Conservation (phyloP, 2,329 filamentous ascomycete genomes). For the Nannizziopsis barbatae region DNA sequence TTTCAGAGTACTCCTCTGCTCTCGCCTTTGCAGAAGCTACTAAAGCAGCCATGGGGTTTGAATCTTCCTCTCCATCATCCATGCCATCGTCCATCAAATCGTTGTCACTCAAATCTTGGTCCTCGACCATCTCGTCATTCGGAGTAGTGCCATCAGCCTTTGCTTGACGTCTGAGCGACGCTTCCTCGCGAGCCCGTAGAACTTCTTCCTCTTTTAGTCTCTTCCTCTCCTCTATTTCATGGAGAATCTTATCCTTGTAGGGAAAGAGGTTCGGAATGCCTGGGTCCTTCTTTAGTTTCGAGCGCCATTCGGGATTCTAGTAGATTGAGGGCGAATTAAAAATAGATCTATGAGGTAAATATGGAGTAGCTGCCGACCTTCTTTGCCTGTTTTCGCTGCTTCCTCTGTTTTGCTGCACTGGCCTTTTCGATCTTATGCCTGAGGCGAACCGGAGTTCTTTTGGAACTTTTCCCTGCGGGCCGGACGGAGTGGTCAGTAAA, state of each 20-base stretch:
- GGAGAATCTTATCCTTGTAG: slow-evolving; percentile 89
- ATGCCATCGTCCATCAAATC: slow-evolving; percentile 40
- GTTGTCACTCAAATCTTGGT: slow-evolving; percentile 29
- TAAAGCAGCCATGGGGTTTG: slow-evolving; percentile 86
- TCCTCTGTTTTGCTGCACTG: slow-evolving; percentile 79
- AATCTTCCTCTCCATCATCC: slow-evolving; percentile 54
- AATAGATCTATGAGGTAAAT: background rate
- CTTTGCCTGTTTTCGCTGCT: slow-evolving; percentile 77
- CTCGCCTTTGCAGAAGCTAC: slow-evolving; percentile 71
- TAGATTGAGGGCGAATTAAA: background rate
- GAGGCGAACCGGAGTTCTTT: slow-evolving; percentile 78
- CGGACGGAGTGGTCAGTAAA: background rate
- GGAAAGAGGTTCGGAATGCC: slow-evolving; percentile 96
- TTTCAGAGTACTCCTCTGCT: slow-evolving; percentile 61
- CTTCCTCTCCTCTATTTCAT: slow-evolving; percentile 86
- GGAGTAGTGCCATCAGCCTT: slow-evolving; percentile 21
- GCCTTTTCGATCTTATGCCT: slow-evolving; percentile 95
- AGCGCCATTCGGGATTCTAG: slow-evolving; percentile 87
- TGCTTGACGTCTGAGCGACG: slow-evolving; percentile 36
- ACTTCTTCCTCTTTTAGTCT: slow-evolving; percentile 70
- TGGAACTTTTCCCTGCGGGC: slow-evolving; percentile 74
- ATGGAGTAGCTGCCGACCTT: slow-evolving; percentile 42
- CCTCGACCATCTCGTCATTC: slow-evolving; percentile 27
- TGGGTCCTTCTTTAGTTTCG: slow-evolving; percentile 91
- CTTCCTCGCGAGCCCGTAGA: slow-evolving; percentile 58